Conservation (phyloP, 306 rosid genomes). For the Calophaca sinica region DNA sequence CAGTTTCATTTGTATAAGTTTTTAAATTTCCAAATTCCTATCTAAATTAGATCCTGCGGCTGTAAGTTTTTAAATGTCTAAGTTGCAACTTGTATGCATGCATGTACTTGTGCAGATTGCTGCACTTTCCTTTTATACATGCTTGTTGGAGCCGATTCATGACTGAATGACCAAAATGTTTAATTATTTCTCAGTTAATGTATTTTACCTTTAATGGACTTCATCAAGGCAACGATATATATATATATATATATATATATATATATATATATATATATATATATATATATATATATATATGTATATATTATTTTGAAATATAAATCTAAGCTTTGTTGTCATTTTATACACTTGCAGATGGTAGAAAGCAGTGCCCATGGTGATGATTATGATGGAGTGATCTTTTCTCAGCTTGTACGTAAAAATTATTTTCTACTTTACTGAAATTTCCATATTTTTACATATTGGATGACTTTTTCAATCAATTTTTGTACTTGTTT, state of each 20-base stretch:
- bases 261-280: too few relatives aligned
- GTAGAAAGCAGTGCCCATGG: slow-evolving; percentile 97
- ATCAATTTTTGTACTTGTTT: slow-evolving; percentile 19
- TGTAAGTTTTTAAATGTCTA: slow-evolving; percentile 24
- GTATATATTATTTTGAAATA: background rate
- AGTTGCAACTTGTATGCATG: slow-evolving; percentile 21
- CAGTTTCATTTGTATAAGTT: slow-evolving; percentile 18
- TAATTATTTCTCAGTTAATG: background rate
- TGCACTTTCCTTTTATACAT: slow-evolving; percentile 31
- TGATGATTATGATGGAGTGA: slow-evolving; percentile 98
- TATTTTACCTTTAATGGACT: slow-evolving; percentile 18
- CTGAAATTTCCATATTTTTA: slow-evolving; percentile 12
- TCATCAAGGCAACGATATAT: background rate
- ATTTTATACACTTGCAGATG: slow-evolving; percentile 75
- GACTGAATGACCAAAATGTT: slow-evolving; percentile 16
- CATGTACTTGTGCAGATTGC: slow-evolving; percentile 1
- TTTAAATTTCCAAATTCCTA: slow-evolving; percentile 6
- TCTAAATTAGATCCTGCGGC: slow-evolving; percentile 9
- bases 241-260: too few relatives aligned
- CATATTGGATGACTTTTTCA: background rate
- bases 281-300: too few relatives aligned
- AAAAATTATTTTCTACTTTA: slow-evolving; percentile 35
- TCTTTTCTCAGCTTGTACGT: slow-evolving; percentile 97
- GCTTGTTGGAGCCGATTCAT: slow-evolving; percentile 28
- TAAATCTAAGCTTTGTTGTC: slow-evolving; percentile 20